These are phyloP conservation scores for Botryotinia convoluta DNA, from an alignment of 2,329 filamentous ascomycete genomes.

Conservation along the genomic window DNA sequence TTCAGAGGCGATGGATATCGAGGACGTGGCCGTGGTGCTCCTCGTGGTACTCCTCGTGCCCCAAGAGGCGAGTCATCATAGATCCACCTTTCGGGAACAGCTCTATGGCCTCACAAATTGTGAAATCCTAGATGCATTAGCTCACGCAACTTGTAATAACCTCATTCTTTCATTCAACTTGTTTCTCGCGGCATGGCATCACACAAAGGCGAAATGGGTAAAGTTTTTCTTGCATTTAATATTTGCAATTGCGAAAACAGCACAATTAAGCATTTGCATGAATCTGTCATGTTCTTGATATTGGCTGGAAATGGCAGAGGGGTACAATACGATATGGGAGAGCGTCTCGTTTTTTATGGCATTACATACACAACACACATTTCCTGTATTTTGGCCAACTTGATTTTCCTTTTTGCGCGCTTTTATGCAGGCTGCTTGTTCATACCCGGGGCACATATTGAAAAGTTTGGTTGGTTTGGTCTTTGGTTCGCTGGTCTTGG, in stretches of 20 bases:
- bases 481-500: constrained; percentile 17
- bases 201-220: constrained; percentile 22
- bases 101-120: constrained; percentile 3
- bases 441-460: constrained; percentile 16
- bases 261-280: constrained; percentile 21
- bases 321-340: constrained; percentile 19
- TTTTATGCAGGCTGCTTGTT: constrained; percentile 18
- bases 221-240: constrained; percentile 20
- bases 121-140: background rate
- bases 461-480: constrained; percentile 18
- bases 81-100: background rate
- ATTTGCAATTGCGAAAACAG: constrained; percentile 17
- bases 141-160: constrained; percentile 18
- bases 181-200: constrained; percentile 21
- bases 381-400: constrained; percentile 17
- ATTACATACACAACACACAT: constrained; percentile 8
- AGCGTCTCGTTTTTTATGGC: constrained; percentile 12
- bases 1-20: constrained; percentile 40
- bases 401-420: constrained; percentile 11
- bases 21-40: constrained; percentile 34
- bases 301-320: constrained; percentile 20
- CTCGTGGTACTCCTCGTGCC: constrained; percentile 27
- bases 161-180: constrained; percentile 20
- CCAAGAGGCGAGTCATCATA: constrained; percentile 23
- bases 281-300: constrained; percentile 19